A percentile compares a stretch with the other conserved stretches of the same genome.
Evolutionary conservation across 805 yeast genomes (phyloP).

Genomic region (Metschnikowia gruessii): DNA sequence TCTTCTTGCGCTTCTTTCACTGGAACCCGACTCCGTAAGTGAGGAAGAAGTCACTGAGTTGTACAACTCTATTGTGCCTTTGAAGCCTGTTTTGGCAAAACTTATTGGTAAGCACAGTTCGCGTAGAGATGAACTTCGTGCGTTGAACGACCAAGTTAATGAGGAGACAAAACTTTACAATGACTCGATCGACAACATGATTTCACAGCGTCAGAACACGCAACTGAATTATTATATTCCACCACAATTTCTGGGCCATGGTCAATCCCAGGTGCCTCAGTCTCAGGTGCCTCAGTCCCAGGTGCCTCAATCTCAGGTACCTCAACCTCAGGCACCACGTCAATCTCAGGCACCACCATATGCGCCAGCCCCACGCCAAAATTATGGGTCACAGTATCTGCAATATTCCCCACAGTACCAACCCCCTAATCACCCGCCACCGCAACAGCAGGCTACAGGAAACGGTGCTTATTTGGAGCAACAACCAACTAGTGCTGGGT

Average conservation of each 20-base stretch:
- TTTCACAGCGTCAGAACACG: constrained; percentile 7
- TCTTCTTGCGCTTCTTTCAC: constrained; percentile 53
- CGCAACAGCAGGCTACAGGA: not conserved
- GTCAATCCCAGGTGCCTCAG: not conserved
- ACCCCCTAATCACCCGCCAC: not conserved
- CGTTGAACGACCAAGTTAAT: constrained; percentile 66
- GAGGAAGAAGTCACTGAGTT: constrained; percentile 68
- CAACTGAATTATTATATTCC: constrained; percentile 5
- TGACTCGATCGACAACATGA: constrained; percentile 51
- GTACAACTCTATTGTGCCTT: constrained; percentile 67
- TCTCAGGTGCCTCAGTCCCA: not conserved
- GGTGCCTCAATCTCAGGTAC: constrained; percentile 1
- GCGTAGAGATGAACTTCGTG: constrained; percentile 72
- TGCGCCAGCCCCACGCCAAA: not conserved
- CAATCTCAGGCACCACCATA: not conserved
- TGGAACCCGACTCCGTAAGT: constrained; percentile 36
- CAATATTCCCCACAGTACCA: not conserved
- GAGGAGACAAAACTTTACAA: constrained; percentile 70
- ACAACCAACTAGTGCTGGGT: constrained; percentile 42
- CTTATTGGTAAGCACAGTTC: constrained; percentile 74
- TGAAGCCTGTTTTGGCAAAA: constrained; percentile 71
- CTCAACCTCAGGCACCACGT: not conserved
- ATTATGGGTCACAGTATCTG: not conserved
- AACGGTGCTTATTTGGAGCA: constrained; percentile 13
- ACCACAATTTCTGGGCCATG: too few relatives aligned